phyloP scores from a whole-genome alignment of 805 yeast species.

The Schwanniomyces yamadae region DNA sequence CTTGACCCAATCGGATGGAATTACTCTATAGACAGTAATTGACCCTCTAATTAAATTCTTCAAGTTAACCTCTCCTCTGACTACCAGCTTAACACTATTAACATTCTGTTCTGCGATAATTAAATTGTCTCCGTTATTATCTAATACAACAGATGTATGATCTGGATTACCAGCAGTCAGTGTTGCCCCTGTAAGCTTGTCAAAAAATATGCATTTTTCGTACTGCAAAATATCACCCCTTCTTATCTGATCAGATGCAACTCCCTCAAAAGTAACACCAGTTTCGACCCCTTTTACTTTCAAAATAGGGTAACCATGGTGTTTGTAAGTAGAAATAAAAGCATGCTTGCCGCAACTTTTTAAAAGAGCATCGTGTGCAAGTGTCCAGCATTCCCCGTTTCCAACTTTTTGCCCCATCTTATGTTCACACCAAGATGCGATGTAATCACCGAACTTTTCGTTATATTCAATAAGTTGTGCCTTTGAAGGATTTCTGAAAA shows the following conservation, averaged over 20 bases:
- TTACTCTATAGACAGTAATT: constrained; percentile 47
- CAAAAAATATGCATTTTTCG: constrained; percentile 38
- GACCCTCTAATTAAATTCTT: constrained; percentile 42
- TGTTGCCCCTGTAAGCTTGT: constrained; percentile 30
- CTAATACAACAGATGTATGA: constrained; percentile 45
- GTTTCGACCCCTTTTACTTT: constrained; percentile 22
- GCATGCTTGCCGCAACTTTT: constrained; percentile 61
- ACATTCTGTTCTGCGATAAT: constrained; percentile 51
- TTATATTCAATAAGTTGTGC: constrained; percentile 33
- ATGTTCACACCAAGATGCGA: constrained; percentile 55
- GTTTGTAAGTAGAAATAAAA: constrained; percentile 46
- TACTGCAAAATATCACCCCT: constrained; percentile 60
- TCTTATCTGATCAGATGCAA: constrained; percentile 40
- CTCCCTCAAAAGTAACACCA: constrained; percentile 14
- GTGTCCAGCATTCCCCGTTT: constrained; percentile 61
- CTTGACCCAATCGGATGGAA: constrained; percentile 49
- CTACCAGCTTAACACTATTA: constrained; percentile 40
- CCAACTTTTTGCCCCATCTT: constrained; percentile 49
- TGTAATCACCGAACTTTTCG: constrained; percentile 47
- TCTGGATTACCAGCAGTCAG: constrained; percentile 51
- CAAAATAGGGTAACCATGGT: constrained; percentile 47
- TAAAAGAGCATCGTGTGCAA: constrained; percentile 52
- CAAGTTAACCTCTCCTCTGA: constrained; percentile 37
- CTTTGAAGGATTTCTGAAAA: constrained; percentile 27
- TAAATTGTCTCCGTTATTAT: constrained; percentile 27